Conservation (phyloP, 1,284 basidiomycete genomes). For the Cutaneotrichosporon dermatis region DNA sequence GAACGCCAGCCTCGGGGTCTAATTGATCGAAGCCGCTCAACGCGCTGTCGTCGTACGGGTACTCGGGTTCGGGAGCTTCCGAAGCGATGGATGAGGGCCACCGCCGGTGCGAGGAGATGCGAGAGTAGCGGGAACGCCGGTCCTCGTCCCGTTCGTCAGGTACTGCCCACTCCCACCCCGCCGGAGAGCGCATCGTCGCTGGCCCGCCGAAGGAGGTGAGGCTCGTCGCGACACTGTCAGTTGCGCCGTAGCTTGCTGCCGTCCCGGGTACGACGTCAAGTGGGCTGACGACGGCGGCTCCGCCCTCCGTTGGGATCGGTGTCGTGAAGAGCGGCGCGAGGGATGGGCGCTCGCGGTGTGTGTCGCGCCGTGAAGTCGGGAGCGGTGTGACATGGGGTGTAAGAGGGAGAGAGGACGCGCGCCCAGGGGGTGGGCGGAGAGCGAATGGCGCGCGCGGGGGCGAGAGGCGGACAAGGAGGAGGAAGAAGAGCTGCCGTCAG, state of each 20-base stretch:
- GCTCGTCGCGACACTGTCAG: neutral
- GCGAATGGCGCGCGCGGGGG: slow-evolving; percentile 1
- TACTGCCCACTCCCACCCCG: neutral
- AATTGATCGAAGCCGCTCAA: neutral
- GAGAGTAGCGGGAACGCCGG: neutral
- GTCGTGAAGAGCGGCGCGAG: slow-evolving; percentile 3
- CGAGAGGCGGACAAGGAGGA: slow-evolving; percentile 17
- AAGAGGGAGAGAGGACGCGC: slow-evolving; percentile 3
- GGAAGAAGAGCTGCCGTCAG: slow-evolving; percentile 14
- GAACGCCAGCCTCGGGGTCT: neutral
- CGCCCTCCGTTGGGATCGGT: neutral
- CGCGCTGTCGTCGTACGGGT: no score
- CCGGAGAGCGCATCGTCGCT: neutral
- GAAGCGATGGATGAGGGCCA: no score
- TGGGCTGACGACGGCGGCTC: neutral
- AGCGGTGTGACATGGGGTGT: slow-evolving; percentile 1
- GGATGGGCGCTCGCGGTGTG: neutral
- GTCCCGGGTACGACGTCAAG: neutral
- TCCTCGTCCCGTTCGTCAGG: neutral
- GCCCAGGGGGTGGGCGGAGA: slow-evolving; percentile 8
- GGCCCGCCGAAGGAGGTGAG: neutral
- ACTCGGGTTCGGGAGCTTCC: no score
- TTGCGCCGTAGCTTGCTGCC: slow-evolving; percentile 1
- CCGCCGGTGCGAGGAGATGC: no score
- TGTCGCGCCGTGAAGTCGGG: neutral